Conservation (phyloP, 176 grass and related monocot species). For the Carex cristatella region DNA sequence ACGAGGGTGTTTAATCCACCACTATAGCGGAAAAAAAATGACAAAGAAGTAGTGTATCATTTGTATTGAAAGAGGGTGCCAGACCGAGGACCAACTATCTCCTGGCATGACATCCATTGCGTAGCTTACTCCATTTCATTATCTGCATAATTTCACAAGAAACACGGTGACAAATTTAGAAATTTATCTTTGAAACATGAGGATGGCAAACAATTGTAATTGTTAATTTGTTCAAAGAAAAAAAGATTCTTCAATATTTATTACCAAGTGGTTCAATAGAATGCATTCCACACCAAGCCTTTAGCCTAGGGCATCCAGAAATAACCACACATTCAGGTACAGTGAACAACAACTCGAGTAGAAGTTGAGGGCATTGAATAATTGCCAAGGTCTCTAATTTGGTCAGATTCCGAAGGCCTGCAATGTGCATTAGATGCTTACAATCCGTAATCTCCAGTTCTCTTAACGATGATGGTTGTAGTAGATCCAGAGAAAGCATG, state of each 20-base stretch:
- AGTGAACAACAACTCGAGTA: not conserved
- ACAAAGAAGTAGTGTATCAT: too few relatives aligned
- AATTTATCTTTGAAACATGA: not conserved
- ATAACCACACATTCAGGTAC: slow-evolving; percentile 16
- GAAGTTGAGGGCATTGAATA: slow-evolving; percentile 15
- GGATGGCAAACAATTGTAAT: not conserved
- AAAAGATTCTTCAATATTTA: not conserved
- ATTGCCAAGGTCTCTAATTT: slow-evolving; percentile 29
- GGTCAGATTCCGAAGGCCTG: not conserved
- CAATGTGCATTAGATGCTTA: not conserved
- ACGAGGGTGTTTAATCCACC: too few relatives aligned
- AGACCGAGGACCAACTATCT: not conserved
- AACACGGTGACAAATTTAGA: not conserved
- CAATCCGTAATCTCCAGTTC: slow-evolving; percentile 36
- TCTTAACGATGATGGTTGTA: not conserved
- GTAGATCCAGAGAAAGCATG: slow-evolving; percentile 19
- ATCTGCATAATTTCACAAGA: not conserved
- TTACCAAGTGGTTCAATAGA: slow-evolving; percentile 6
- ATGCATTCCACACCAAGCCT: slow-evolving; percentile 30
- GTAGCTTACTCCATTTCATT: not conserved
- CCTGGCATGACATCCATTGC: not conserved
- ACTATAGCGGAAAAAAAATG: too few relatives aligned
- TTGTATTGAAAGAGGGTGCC: not conserved
- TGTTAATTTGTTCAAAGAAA: not conserved
- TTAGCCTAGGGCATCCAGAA: slow-evolving; percentile 32